Evolutionary conservation across 768 basidiomycete species (phyloP), one percentile per base, ranked within the genome.

Genomic region (Psilocybe tampanensis): DNA sequence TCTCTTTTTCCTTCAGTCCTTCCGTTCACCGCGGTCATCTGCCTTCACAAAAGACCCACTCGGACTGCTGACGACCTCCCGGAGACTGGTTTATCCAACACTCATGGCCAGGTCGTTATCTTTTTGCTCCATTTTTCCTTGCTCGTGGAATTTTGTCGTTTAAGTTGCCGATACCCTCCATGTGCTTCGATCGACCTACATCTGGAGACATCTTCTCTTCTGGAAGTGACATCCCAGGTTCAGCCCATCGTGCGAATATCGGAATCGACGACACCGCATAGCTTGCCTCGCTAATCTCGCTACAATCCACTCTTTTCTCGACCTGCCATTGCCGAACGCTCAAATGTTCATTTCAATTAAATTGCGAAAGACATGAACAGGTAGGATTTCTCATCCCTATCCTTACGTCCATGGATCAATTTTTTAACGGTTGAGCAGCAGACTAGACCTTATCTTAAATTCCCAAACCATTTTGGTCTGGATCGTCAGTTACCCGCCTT

Each of bases 341-440:
- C 29, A 32, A 32, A 48, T 32, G 29, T 48, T 48, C 47, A 48
- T 48, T 48, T 48, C 47, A 48, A 33, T 48, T 48, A n/a, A 48
- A 48, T 29, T 48, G 18, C 29, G 15, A 29, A 5, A n/a, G 15
- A 13, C 4, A n/a, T 47, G 22, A 23, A 22, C 24, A 47, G 44
- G 26, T 24, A 44, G 12, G 17, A 22, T 47, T 47, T 47, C 22
- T 47, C 45, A 7, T 29, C 12, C 12, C 4, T 39, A 5, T 39
- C 36, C 36, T 39, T 39, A 39, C 36, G n/a, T 39, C 36, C 36
- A 39, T 39, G 36, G 36, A 39, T 39, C 36, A 39, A 39, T 39
- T n/a, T 39, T 39, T 13, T 39, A n/a, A 39, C 36, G 36, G 12
- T 13, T 39, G 36, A 39, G 12, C 36, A 39, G 36, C 36, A n/a